phyloP scores from a whole-genome alignment of 192 early-diverging fungal genomes.

The Coemansia sp. region DNA sequence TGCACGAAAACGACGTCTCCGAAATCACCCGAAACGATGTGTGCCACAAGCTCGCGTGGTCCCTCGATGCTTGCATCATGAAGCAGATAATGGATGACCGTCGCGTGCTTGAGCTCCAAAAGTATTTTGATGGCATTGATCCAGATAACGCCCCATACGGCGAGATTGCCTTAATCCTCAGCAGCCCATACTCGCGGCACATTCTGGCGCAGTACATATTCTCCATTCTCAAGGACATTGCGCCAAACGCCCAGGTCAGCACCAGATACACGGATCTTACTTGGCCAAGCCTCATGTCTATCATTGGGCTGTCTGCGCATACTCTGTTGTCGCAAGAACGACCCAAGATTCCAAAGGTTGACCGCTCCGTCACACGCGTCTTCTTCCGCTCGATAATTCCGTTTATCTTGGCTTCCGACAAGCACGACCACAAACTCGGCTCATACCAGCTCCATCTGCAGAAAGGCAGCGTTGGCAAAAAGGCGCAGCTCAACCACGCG shows the following conservation, averaged over 20 bases:
- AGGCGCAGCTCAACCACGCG: constrained; percentile 5
- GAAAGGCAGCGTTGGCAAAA: constrained; percentile 5
- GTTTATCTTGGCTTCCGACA: constrained; percentile 22
- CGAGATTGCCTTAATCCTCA: constrained; percentile 48
- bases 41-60: constrained; percentile 41
- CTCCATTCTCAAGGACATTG: constrained; percentile 32
- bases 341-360: constrained; percentile 19
- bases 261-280: constrained; percentile 19
- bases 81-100: constrained; percentile 37
- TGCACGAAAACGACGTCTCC: constrained; percentile 32
- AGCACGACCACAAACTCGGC: constrained; percentile 10
- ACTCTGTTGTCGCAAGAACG: constrained; percentile 15
- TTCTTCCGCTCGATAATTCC: constrained; percentile 24
- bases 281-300: constrained; percentile 30
- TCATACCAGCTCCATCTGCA: constrained; percentile 4
- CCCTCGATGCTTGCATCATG: constrained; percentile 39
- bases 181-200: constrained; percentile 46
- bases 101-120: constrained; percentile 28
- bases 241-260: constrained; percentile 30
- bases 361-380: constrained; percentile 13
- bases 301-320: constrained; percentile 39
- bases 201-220: constrained; percentile 38
- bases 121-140: constrained; percentile 41
- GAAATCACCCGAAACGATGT: constrained; percentile 32
- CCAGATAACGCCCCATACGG: constrained; percentile 32